Evolutionary conservation across 139 green algal species (phyloP).

Genomic region (Micractinium sp.): DNA sequence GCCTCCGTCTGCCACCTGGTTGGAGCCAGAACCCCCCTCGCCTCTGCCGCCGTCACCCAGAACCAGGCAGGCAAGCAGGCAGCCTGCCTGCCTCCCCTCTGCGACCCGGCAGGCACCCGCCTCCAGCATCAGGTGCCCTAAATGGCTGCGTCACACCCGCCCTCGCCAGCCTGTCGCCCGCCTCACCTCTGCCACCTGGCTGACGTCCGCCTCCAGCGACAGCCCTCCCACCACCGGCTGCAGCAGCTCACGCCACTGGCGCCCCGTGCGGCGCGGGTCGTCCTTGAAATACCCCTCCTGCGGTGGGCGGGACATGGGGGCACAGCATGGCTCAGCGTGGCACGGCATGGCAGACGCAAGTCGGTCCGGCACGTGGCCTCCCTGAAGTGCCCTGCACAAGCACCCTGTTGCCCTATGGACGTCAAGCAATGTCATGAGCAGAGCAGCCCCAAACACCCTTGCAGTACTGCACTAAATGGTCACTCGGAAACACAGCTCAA

Average conservation of each 20-base stretch:
- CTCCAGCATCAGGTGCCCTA: too few relatives aligned
- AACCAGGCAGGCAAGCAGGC: too few relatives aligned
- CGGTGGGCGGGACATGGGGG: not conserved
- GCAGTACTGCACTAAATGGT: too few relatives aligned
- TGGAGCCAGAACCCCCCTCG: too few relatives aligned
- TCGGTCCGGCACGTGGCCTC: not conserved
- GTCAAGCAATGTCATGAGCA: too few relatives aligned
- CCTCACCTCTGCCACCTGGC: not conserved
- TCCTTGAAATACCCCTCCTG: constrained; percentile 1
- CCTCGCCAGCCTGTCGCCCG: not conserved
- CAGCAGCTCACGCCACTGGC: not conserved
- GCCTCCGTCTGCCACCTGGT: not conserved
- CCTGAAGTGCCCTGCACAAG: too few relatives aligned
- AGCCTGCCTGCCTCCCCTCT: too few relatives aligned
- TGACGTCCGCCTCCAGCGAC: constrained; percentile 17
- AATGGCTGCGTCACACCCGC: not conserved
- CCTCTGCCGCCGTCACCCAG: too few relatives aligned
- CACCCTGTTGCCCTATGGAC: too few relatives aligned
- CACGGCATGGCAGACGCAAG: not conserved
- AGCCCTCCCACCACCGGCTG: constrained; percentile 8
- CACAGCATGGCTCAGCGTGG: not conserved
- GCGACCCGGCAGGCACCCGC: too few relatives aligned
- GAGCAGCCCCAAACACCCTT: too few relatives aligned
- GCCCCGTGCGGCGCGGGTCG: not conserved
- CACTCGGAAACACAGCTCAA: too few relatives aligned